A percentile compares a stretch with the other conserved stretches of the same genome.
Evolutionary conservation across 2,329 filamentous ascomycete genomes (phyloP).

Genomic region (Parafenestella ontariensis): DNA sequence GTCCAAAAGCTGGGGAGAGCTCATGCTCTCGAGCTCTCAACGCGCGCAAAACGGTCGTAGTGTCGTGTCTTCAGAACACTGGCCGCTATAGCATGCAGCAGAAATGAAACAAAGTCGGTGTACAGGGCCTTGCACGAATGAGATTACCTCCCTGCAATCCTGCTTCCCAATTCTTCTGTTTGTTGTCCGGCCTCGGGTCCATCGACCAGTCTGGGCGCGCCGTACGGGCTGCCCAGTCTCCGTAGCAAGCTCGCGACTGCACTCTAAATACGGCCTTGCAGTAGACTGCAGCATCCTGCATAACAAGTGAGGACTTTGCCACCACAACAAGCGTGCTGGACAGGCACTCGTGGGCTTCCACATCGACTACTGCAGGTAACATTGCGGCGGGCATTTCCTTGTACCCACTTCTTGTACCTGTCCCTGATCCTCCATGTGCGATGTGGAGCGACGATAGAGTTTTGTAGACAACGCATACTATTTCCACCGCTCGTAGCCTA

Average conservation of each 20-base stretch:
- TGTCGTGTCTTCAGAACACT: conserved; percentile 35
- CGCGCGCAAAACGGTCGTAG: background rate
- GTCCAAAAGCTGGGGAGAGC: conserved; percentile 39
- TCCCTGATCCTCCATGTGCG: conserved; percentile 36
- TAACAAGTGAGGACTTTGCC: conserved; percentile 24
- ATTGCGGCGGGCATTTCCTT: conserved; percentile 23
- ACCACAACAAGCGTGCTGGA: conserved; percentile 27
- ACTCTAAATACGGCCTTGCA: conserved; percentile 28
- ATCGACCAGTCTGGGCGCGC: conserved; percentile 13
- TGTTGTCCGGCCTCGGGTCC: conserved; percentile 32
- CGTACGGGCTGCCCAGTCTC: conserved; percentile 21
- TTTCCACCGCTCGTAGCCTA: conserved; percentile 25
- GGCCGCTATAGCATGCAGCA: conserved; percentile 20
- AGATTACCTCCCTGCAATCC: conserved; percentile 13
- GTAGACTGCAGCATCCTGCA: conserved; percentile 36
- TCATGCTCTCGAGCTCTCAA: conserved; percentile 20
- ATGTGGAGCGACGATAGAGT: conserved; percentile 38
- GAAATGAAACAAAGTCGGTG: conserved; percentile 44
- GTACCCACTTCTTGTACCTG: conserved; percentile 35
- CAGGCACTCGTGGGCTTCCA: conserved; percentile 28
- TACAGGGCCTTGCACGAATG: conserved; percentile 27
- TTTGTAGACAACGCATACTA: conserved; percentile 32
- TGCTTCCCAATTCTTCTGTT: conserved; percentile 24
- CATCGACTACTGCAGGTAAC: conserved; percentile 41
- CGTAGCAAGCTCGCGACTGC: conserved; percentile 11